Evolutionary conservation across 305 asterid species (phyloP), one percentile per base, ranked within the genome.

Genomic region (Solanum chacoense): DNA sequence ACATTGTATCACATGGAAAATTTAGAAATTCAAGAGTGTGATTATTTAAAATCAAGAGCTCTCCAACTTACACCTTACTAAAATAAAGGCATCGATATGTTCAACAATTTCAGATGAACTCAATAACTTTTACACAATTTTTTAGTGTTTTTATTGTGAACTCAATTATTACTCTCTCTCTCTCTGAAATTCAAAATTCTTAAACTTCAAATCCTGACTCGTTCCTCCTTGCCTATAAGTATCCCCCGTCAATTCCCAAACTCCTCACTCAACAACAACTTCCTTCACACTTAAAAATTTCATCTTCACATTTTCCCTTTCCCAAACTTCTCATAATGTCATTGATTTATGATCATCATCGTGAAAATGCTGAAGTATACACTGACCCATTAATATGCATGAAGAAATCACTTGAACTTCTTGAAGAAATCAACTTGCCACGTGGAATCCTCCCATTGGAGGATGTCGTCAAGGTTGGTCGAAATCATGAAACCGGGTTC

Each of bases 371-470:
- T 18, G 24, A 55, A 55, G 67, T 7, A 55, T 18, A 7, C 97
- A 91, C 96, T 85, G 98, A 95, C 75, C 92, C 92, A 59, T 89
- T 88, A n/a, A 42, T 88, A 12, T 96, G 99, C 98, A 93, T 94
- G 94, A 76, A 87, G 75, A 95, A 95, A 85, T 93, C 96, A 11
- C 89, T 90, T 35, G 98, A 96, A 87, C 94, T 95, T 24, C 95
- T 95, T n/a, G 90, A 89, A 89, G 92, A 93, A 88, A 92, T 94
- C 90, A 85, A 93, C 91, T 83, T 94, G 87, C 97, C 99, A 22
- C 92, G 32, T 36, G 98, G 98, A 16, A 93, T 95, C 12, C 95
- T 96, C 32, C 98, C 98, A 16, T 90, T 96, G 2, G 94, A 94
- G 84, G 96, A 94, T 87, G 5, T 96, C 89, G 69, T 81, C 0